Evolutionary conservation across 805 yeast species (phyloP), one percentile per base, ranked within the genome.

Genomic region (Ogataea ramenticola): DNA sequence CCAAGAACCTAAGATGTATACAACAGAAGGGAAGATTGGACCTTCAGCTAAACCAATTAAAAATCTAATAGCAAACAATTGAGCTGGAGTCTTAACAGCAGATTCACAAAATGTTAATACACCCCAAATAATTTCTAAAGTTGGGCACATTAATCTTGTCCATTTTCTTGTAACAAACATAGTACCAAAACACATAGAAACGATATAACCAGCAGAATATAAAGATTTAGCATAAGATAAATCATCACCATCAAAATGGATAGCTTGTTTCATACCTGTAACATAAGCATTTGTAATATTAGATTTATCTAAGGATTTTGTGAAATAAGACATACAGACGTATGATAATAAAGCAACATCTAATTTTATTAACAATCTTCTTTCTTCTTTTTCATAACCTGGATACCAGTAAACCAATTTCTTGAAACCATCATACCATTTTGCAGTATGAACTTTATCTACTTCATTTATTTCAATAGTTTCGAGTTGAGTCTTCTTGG

Each of bases 231-330:
- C 56, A 33, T 52, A 49, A 10, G 55, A 44, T 21, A 53, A 49
- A 42, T 55, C 60, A 55, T 80, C 75, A 12, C 85, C 86, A 43
- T 67, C 53, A 73, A 84, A 72, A 4, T 68, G 66, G 32, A 82
- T 62, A 39, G 68, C 79, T 50, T 73, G 79, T 46, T 71, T 61
- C 76, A 83, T 69, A 19, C 86, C 83, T 16, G 80, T 72, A 35
- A 78, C 80, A 52, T 80, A 82, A 1, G 88, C 88, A 53, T 81
- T 79, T 47, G 71, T 72, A 44, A 77, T 64, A 58, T 82, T 83
- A 38, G 75, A 69, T 47, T 73, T 74, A 57, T 83, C 89, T 39
- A 83, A 66, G 40, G 79, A 74, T 56, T 81, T 81, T 43, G 82
- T 78, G 82, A 86, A 83, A 58, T 82, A 81, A 0, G 80, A 79